phyloP scores from a whole-genome alignment of 2,329 filamentous ascomycete genomes.

The Venturia asperata region DNA sequence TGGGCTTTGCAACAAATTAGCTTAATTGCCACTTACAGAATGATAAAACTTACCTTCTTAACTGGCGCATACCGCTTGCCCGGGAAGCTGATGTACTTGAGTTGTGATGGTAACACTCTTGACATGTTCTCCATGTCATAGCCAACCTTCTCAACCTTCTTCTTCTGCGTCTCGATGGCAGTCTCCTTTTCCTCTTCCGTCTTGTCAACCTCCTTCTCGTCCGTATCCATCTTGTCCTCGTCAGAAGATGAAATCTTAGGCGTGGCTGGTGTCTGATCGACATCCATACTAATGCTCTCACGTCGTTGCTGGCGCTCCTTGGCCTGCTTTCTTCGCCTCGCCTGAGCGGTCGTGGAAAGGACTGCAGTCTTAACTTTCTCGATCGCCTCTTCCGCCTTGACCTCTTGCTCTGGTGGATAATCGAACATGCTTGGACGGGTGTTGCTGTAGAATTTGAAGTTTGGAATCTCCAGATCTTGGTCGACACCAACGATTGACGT shows the following conservation, averaged over 20 bases:
- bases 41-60: constrained; percentile 59
- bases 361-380: constrained; percentile 94
- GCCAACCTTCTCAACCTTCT: constrained; percentile 91
- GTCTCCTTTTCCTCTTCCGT: constrained; percentile 51
- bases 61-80: constrained; percentile 88
- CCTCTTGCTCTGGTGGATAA: constrained; percentile 93
- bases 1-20: constrained; percentile 58
- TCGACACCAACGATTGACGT: constrained; percentile 94
- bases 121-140: constrained; percentile 98
- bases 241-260: constrained; percentile 56
- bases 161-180: constrained; percentile 70
- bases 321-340: constrained; percentile 87
- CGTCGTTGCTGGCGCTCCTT: constrained; percentile 84
- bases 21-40: constrained; percentile 15
- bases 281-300: constrained; percentile 78
- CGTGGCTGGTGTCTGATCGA: constrained; percentile 71
- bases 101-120: constrained; percentile 80
- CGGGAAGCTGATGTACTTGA: constrained; percentile 93
- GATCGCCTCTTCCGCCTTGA: constrained; percentile 88
- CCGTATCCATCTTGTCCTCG: constrained; percentile 78
- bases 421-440: constrained; percentile 93
- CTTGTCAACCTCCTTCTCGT: constrained; percentile 34
- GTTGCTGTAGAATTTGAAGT: constrained; percentile 93
- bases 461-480: constrained; percentile 84
- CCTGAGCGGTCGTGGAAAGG: constrained; percentile 91